A percentile compares a stretch with the other conserved stretches of the same genome.
phyloP scores from a whole-genome alignment of 495 filamentous ascomycete genomes.

The Lasiosphaeris hirsuta region DNA sequence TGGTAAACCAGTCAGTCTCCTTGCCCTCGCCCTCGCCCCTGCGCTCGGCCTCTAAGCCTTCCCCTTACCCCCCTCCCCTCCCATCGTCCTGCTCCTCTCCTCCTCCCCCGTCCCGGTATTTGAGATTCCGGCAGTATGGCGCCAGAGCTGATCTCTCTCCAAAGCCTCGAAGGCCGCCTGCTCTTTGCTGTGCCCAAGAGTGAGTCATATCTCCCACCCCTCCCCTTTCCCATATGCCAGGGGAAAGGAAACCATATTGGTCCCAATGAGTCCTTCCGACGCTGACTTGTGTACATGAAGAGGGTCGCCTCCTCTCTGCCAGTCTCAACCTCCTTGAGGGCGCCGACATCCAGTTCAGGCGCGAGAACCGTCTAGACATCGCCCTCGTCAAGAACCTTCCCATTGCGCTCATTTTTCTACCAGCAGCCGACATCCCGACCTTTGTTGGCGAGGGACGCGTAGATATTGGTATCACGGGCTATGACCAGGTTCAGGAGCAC shows the following conservation, averaged over 20 bases:
- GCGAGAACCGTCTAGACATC: slow-evolving; percentile 91
- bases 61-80: slow-evolving; percentile 5
- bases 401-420: slow-evolving; percentile 95
- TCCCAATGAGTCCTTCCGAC: too few relatives aligned
- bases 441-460: slow-evolving; percentile 95
- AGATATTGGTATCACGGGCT: slow-evolving; percentile 89
- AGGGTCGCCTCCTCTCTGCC: slow-evolving; percentile 86
- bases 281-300: slow-evolving; percentile 37
- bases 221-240: neutral
- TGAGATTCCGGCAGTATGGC: slow-evolving; percentile 20
- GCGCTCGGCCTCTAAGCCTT: neutral
- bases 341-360: slow-evolving; percentile 91
- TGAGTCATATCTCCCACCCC: slow-evolving; percentile 42
- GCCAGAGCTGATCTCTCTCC: slow-evolving; percentile 32
- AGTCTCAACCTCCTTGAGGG: slow-evolving; percentile 85
- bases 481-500: slow-evolving; percentile 89
- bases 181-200: slow-evolving; percentile 98
- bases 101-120: slow-evolving; percentile 6
- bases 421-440: slow-evolving; percentile 92
- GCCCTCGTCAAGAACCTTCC: slow-evolving; percentile 93
- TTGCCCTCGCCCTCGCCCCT: neutral
- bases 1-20: slow-evolving; percentile 73
- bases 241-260: neutral
- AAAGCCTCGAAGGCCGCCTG: slow-evolving; percentile 84
- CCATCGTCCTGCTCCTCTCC: neutral